A percentile compares a stretch with the other conserved stretches of the same genome.
These are phyloP conservation scores for Bocquillonia castaneifolia DNA, from an alignment of 441 rosid genomes.

Conservation along the genomic window DNA sequence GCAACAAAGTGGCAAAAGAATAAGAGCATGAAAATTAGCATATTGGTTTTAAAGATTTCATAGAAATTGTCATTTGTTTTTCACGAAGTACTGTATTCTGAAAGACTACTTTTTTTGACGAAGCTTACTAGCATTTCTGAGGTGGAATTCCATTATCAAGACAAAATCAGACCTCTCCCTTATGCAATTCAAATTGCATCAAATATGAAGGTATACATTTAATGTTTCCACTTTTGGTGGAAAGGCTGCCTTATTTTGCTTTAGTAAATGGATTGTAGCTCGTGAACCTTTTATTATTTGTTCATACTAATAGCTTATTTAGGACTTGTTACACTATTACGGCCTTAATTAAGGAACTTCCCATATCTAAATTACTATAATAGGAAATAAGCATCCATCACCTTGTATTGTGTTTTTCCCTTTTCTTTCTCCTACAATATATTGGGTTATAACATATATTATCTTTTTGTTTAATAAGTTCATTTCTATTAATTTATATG, in stretches of 20 bases:
- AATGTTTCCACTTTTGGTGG: background rate
- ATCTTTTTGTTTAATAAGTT: no score
- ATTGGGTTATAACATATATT: no score
- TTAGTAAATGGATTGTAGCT: background rate
- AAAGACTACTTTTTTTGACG: conserved; percentile 31
- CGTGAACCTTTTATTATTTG: no score
- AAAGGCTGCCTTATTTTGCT: background rate
- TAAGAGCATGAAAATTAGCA: background rate
- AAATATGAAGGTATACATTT: conserved; percentile 57
- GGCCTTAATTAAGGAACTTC: no score
- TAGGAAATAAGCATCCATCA: no score
- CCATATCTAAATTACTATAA: no score
- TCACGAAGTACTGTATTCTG: background rate
- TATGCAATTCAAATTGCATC: conserved; percentile 52
- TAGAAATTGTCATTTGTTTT: background rate
- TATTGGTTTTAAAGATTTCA: background rate
- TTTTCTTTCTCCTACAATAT: no score
- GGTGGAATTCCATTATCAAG: conserved; percentile 81
- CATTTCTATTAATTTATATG: no score
- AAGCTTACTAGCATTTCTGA: conserved; percentile 87
- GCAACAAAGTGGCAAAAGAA: background rate
- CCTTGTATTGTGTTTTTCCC: no score
- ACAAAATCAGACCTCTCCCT: conserved; percentile 57
- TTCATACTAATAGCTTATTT: no score
- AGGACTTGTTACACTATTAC: no score